Evolutionary conservation across 371 early-diverging fungal genomes (phyloP).

Genomic region (Rhizopus arrhizus): DNA sequence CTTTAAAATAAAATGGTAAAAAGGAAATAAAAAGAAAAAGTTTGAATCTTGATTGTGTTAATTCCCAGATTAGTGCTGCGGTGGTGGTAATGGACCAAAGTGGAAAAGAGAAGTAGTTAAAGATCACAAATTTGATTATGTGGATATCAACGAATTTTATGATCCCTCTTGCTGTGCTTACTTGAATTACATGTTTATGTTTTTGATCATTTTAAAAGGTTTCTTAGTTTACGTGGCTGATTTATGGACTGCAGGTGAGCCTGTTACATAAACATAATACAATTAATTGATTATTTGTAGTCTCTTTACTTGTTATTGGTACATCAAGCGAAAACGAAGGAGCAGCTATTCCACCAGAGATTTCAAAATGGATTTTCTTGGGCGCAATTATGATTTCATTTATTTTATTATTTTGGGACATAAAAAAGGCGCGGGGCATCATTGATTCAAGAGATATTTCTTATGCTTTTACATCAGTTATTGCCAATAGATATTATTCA

Average conservation of each 20-base stretch:
- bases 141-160: conserved; percentile 82
- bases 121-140: conserved; percentile 90
- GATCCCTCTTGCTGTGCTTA: conserved; percentile 53
- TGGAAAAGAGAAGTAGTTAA: conserved; percentile 84
- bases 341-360: conserved; percentile 39
- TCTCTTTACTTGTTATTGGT: conserved; percentile 28
- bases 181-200: conserved; percentile 65
- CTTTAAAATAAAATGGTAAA: not conserved
- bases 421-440: conserved; percentile 69
- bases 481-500: conserved; percentile 74
- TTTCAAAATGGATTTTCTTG: conserved; percentile 67
- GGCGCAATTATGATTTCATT: conserved; percentile 73
- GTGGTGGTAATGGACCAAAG: conserved; percentile 41
- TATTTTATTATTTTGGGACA: conserved; percentile 77
- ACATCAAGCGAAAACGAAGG: conserved; percentile 62
- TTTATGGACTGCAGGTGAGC: conserved; percentile 64
- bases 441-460: conserved; percentile 76
- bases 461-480: conserved; percentile 73
- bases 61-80: conserved; percentile 4
- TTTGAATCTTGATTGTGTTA: not conserved
- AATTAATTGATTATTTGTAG: conserved; percentile 9
- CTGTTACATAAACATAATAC: not conserved
- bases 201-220: conserved; percentile 73
- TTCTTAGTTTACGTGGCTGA: conserved; percentile 79
- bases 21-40: not conserved